phyloP scores from a whole-genome alignment of 495 filamentous ascomycete species.

The Sordaria brevicollis region DNA sequence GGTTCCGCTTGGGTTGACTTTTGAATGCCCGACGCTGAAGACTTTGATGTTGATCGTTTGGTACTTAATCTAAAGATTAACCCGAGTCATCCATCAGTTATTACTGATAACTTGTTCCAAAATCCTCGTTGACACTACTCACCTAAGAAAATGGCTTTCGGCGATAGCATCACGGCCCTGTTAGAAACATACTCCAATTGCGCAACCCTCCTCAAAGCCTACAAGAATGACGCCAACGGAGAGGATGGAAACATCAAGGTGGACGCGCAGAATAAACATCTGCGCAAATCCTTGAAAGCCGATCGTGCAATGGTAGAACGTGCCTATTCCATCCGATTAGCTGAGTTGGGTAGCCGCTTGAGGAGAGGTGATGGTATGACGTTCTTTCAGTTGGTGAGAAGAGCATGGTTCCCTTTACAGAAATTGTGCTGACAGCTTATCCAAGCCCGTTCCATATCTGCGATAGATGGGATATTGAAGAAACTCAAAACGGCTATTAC shows the following conservation, averaged over 20 bases:
- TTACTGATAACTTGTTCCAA: neutral
- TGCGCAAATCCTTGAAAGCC: slow-evolving; percentile 19
- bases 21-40: neutral
- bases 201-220: slow-evolving; percentile 22
- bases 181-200: slow-evolving; percentile 28
- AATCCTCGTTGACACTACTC: neutral
- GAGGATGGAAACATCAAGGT: slow-evolving; percentile 14
- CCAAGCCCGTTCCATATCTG: slow-evolving; percentile 18
- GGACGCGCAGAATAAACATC: slow-evolving; percentile 23
- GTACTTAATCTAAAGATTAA: neutral
- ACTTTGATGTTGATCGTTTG: neutral
- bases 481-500: slow-evolving; percentile 16
- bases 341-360: slow-evolving; percentile 13
- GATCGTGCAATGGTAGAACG: slow-evolving; percentile 21
- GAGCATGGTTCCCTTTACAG: neutral
- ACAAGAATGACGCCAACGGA: slow-evolving; percentile 4
- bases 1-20: neutral
- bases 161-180: slow-evolving; percentile 17
- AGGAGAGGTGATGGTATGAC: slow-evolving; percentile 24
- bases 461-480: slow-evolving; percentile 20
- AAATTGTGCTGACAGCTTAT: neutral
- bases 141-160: slow-evolving; percentile 15
- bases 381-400: neutral
- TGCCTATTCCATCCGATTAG: slow-evolving; percentile 17
- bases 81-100: neutral